Conservation (phyloP, 768 basidiomycete genomes). For the Daedaleopsis nitida region DNA sequence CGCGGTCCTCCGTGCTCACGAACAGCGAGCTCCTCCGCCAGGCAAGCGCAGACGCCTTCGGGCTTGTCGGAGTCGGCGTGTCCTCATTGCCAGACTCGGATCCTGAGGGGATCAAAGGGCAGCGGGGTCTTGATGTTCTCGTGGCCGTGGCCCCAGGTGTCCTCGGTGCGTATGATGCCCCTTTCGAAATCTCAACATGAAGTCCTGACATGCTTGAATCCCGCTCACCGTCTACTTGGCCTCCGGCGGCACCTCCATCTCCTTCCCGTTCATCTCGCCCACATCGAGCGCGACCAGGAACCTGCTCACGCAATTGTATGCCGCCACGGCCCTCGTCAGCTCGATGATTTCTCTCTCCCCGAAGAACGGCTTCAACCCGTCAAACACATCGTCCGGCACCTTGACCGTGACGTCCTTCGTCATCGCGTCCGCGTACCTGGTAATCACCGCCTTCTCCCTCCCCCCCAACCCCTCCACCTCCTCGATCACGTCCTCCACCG, state of each 20-base stretch:
- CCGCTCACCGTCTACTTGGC: too few species aligned
- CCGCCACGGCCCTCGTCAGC: too few species aligned
- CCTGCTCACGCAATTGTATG: too few species aligned
- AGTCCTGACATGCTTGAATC: neutral
- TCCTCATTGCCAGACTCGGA: neutral
- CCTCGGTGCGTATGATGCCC: too few species aligned
- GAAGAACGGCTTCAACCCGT: neutral
- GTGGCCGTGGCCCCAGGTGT: neutral
- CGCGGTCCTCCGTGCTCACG: neutral
- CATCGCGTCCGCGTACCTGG: too few species aligned
- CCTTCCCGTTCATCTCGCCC: too few species aligned
- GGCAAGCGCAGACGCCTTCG: neutral
- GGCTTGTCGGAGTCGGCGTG: neutral
- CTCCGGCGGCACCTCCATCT: too few species aligned
- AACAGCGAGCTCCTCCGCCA: neutral
- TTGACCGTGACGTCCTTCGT: neutral
- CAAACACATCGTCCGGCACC: neutral
- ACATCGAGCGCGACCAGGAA: too few species aligned
- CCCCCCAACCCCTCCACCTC: too few species aligned
- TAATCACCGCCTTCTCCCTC: too few species aligned
- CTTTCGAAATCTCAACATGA: too few species aligned
- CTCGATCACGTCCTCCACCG: too few species aligned
- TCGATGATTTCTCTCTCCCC: neutral
- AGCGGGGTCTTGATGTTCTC: neutral
- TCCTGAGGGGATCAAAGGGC: neutral